Evolutionary conservation across 1,284 basidiomycete genomes (phyloP), one percentile per base, ranked within the genome.

Genomic region (Apiotrichum akiyoshidainum): DNA sequence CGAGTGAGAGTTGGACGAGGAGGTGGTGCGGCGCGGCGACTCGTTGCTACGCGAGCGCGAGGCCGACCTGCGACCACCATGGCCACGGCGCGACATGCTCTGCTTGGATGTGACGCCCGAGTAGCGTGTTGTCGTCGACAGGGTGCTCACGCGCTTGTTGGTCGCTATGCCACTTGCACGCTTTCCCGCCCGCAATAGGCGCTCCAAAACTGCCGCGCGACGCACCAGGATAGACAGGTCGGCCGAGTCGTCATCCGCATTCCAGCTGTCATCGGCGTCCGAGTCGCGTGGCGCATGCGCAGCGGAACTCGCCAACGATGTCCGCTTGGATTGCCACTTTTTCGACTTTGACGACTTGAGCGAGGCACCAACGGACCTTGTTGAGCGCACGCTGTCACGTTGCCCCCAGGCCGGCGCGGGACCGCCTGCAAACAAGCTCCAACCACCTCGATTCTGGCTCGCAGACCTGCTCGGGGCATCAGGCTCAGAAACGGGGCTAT

Each of bases 131-230:
- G 40, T 46, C 35, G 52, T 54, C 12, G 52, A 40, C 16, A 52
- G 41, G 2, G 42, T 41, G 26, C 50, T 51, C 39, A 53, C 57
- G n/a, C 59, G 56, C 16, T 54, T 49, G n/a, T 39, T 39, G 45
- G 40, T 50, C 13, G 48, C 39, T 13, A 58, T 46, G 19, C 49
- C 51, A 14, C 58, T 63, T 9, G 52, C 74, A 54, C 74, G 61
- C 55, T 72, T 72, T 2, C 72, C 74, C 11, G 65, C 60, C 13
- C 61, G 61, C 31, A 76, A 57, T 41, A 74, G 65, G 22, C 68
- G 58, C 60, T 76, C 74, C 5, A 76, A 61, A 0, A 74, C 63
- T 4, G 65, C 70, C 21, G 74, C 73, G 19, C 74, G 55, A 2
- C 69, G 67, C 8, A 68, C 68, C 1, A 76, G 52, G 5, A 60